Evolutionary conservation across 176 grass and related monocot genomes (phyloP), one percentile per base, ranked within the genome.

Genomic region (Phoenix dactylifera): DNA sequence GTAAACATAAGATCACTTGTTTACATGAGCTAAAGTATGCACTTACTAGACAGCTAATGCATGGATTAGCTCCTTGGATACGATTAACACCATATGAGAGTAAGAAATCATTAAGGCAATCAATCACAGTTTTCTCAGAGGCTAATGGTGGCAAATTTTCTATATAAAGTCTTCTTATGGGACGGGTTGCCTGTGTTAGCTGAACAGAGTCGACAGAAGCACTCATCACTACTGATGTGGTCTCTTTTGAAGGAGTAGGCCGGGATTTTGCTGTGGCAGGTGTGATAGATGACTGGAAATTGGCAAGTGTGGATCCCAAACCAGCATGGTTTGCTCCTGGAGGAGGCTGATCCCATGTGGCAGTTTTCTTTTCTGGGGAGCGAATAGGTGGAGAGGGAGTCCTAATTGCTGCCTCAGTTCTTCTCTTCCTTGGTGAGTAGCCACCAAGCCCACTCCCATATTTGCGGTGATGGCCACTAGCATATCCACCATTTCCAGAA

Each of bases 281-380:
- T 59, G 58, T 80, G 59, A 59, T 28, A 71, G 73, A 14, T 82
- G 70, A 62, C 62, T 80, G 70, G 55, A 79, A 78, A 76, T 51
- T 64, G 56, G 59, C 55, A 73, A 67, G 49, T 19, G 25, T 23
- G 2, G 22, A 15, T 24, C 51, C 28, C 6, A 84, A 69, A 71
- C 68, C 75, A 73, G 72, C 64, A 72, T 80, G 59, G 57, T 61
- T 68, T 74, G 63, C 30, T 54, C 55, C 80, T 20, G 75, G 59
- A 51, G 87, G 88, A 85, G 76, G 80, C 53, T 91, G 84, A 78
- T 98, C 94, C 94, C 94, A 98, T 66, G 74, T 92, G 52, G 65
- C 26, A 22, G 26, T 17, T 19, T 68, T 68, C 6, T 29, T 16
- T 54, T 68, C 65, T 7, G 52, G 65, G 28, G 52, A 68, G 0